A percentile compares a stretch with the other conserved stretches of the same genome.
phyloP scores from a whole-genome alignment of 768 basidiomycete species.

The Neoboletus brunneissimus region DNA sequence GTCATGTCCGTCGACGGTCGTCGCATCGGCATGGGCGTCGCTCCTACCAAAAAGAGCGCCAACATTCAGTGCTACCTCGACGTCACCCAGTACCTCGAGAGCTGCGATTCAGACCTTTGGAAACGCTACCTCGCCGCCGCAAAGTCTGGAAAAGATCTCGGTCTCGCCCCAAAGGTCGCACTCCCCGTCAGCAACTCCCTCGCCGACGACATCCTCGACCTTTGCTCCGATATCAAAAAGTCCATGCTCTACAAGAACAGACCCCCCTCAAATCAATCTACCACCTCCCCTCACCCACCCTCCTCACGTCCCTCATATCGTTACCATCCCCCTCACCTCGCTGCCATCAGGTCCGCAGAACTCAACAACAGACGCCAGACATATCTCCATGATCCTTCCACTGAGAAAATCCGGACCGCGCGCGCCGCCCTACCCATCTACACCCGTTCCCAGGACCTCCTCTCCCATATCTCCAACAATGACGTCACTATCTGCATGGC shows the following conservation, averaged over 20 bases:
- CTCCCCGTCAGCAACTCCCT: conserved; percentile 63
- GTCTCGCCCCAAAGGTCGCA: conserved; percentile 64
- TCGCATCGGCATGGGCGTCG: conserved; percentile 79
- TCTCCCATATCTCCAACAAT: conserved; percentile 67
- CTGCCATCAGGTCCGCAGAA: conserved; percentile 53
- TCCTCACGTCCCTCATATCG: conserved; percentile 18
- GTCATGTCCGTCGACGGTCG: conserved; percentile 73
- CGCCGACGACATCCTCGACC: conserved; percentile 66
- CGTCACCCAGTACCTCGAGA: conserved; percentile 81
- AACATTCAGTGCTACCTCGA: conserved; percentile 78
- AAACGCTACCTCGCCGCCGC: conserved; percentile 57
- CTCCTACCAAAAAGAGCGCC: conserved; percentile 67
- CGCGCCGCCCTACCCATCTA: conserved; percentile 75
- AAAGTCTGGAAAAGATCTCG: conserved; percentile 65
- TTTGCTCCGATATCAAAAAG: conserved; percentile 63
- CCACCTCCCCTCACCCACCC: background rate
- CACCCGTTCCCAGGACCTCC: conserved; percentile 59
- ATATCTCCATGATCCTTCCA: conserved; percentile 58
- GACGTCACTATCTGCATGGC: conserved; percentile 90
- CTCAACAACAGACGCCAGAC: conserved; percentile 51
- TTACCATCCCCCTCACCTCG: conserved; percentile 30
- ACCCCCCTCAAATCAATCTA: conserved; percentile 35
- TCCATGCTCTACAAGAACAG: conserved; percentile 66
- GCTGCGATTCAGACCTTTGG: conserved; percentile 83
- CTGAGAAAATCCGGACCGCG: conserved; percentile 65